phyloP scores from a whole-genome alignment of 1,284 basidiomycete genomes.

The Thelephora terrestris region DNA sequence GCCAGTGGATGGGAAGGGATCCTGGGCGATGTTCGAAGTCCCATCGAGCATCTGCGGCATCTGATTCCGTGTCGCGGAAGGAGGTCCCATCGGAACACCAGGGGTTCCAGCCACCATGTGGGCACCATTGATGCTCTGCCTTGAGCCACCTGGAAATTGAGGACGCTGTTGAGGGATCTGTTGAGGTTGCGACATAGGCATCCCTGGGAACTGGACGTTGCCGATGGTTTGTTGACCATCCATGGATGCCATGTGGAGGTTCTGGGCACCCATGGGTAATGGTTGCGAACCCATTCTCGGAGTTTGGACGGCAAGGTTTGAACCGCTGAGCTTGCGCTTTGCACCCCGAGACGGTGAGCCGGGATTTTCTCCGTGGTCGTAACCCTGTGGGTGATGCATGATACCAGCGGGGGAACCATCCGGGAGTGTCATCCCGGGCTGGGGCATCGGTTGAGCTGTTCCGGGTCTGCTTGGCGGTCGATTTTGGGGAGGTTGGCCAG shows the following conservation, averaged over 20 bases:
- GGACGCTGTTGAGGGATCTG: not conserved
- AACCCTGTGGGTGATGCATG: slow-evolving; percentile 16
- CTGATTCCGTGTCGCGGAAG: slow-evolving; percentile 13
- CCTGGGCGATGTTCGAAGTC: not conserved
- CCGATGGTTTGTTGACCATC: not conserved
- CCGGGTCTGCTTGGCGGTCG: slow-evolving; percentile 9
- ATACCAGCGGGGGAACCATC: slow-evolving; percentile 13
- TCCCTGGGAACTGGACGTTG: not conserved
- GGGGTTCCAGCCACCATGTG: slow-evolving; percentile 11
- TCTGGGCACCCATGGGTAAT: not conserved
- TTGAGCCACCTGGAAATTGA: too few species aligned
- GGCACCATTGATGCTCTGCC: not conserved
- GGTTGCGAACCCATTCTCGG: not conserved
- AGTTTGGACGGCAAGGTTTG: not conserved
- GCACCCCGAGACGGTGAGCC: slow-evolving; percentile 16
- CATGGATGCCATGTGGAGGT: not conserved
- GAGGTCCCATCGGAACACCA: slow-evolving; percentile 20
- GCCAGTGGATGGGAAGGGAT: not conserved
- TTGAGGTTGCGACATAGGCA: not conserved
- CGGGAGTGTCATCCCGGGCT: slow-evolving; percentile 8
- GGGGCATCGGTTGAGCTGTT: slow-evolving; percentile 10
- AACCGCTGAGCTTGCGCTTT: slow-evolving; percentile 14
- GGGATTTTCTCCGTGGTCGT: slow-evolving; percentile 10
- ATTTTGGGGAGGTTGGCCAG: slow-evolving; percentile 13
- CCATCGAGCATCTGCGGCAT: slow-evolving; percentile 1